Percentiles rank a stretch among this genome's conserved stretches.
Conservation (phyloP, 805 yeast genomes). For the Candida vartiovaarae region DNA sequence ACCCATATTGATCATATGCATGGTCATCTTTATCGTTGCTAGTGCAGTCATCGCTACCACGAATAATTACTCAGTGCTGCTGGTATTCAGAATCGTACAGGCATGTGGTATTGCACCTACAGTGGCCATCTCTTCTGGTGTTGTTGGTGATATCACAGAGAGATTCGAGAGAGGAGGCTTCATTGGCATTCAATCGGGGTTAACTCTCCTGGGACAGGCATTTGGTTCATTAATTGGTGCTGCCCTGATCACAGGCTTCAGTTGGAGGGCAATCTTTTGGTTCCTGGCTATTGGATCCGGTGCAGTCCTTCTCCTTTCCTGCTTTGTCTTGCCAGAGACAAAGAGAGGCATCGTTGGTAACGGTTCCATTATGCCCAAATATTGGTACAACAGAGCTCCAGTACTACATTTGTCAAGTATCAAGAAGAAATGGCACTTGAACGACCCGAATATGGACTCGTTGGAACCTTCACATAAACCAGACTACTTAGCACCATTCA, state of each 20-base stretch:
- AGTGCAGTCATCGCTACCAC: conserved; percentile 61
- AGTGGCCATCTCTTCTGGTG: conserved; percentile 61
- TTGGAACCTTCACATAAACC: conserved; percentile 19
- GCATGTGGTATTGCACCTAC: conserved; percentile 75
- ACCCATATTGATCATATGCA: conserved; percentile 51
- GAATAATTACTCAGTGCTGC: conserved; percentile 50
- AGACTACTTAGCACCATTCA: conserved; percentile 33
- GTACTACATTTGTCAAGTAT: conserved; percentile 23
- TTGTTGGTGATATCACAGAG: conserved; percentile 67
- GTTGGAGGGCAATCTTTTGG: conserved; percentile 80
- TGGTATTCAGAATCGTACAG: conserved; percentile 65
- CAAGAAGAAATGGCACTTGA: conserved; percentile 20
- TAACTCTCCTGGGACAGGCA: conserved; percentile 66
- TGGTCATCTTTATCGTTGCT: conserved; percentile 49
- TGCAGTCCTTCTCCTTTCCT: conserved; percentile 27
- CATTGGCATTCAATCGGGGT: conserved; percentile 59
- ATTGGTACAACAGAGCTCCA: conserved; percentile 37
- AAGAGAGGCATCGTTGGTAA: conserved; percentile 67
- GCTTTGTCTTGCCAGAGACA: conserved; percentile 63
- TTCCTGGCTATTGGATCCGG: conserved; percentile 65
- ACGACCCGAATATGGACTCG: conserved; percentile 27
- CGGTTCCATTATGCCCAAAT: conserved; percentile 52
- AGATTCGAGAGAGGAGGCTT: conserved; percentile 62
- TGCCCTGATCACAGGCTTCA: conserved; percentile 33
- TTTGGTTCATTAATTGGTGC: conserved; percentile 69